These are phyloP conservation scores for Moniliophthora roreri DNA, from an alignment of 1,284 basidiomycete species.

Conservation along the genomic window DNA sequence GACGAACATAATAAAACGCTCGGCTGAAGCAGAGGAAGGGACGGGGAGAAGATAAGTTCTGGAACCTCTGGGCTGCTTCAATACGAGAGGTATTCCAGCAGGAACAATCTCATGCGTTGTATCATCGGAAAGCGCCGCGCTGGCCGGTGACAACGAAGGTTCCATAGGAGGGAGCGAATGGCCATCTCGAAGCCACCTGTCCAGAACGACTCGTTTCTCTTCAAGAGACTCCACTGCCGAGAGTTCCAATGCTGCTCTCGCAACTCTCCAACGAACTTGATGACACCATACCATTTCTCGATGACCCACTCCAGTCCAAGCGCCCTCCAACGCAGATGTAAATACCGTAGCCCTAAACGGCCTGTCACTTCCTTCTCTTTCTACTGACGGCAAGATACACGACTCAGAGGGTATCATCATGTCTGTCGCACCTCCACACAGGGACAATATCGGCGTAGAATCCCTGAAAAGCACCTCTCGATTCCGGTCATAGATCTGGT, in stretches of 20 bases:
- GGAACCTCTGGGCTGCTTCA: conserved; percentile 43
- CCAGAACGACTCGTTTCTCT: conserved; percentile 42
- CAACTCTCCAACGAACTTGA: conserved; percentile 90
- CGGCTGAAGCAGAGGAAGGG: conserved; percentile 18
- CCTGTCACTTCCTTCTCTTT: conserved; percentile 9
- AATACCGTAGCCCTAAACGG: conserved; percentile 75
- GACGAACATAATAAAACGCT: conserved; percentile 52
- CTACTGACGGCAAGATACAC: conserved; percentile 62
- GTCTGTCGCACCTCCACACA: conserved; percentile 93
- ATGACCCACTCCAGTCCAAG: conserved; percentile 96
- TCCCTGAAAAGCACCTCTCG: conserved; percentile 35
- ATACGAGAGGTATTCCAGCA: conserved; percentile 34
- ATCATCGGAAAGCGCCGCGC: conserved; percentile 15
- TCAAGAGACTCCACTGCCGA: conserved; percentile 32
- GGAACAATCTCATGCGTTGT: conserved; percentile 35
- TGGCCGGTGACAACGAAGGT: not conserved
- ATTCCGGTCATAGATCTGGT: conserved; percentile 65
- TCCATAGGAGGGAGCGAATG: conserved; percentile 35
- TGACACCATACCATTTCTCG: conserved; percentile 99
- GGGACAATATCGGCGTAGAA: conserved; percentile 72
- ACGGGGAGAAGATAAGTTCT: conserved; percentile 53
- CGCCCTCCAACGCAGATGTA: conserved; percentile 83
- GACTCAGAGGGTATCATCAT: conserved; percentile 92
- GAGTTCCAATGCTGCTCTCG: conserved; percentile 75
- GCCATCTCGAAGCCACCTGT: conserved; percentile 67